Evolutionary conservation across 176 grass and related monocot species (phyloP), one percentile per base, ranked within the genome.

Genomic region (Tuctoria greenei): DNA sequence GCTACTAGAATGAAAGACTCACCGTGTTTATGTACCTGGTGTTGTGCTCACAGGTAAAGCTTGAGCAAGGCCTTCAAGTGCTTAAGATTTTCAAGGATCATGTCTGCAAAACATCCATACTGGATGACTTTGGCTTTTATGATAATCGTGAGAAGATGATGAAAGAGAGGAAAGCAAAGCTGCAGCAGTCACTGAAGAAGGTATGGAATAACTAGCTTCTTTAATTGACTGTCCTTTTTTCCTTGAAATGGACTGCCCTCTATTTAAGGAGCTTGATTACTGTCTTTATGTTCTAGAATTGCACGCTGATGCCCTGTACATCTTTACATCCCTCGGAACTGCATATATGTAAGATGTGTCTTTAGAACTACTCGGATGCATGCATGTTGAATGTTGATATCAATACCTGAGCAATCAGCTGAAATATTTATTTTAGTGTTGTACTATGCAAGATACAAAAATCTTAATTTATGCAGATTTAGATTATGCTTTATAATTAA

Each of bases 61-160:
- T 97, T 74, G 86, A 97, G 38, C 83, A 85, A 65, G 93, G 93
- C 34, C 86, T 89, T 78, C 86, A 93, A 64, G 82, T 97, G 66
- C 81, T 97, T 3, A 91, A 89, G 73, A 78, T 97, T 77, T 97
- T 93, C 66, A 97, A 97, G 83, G 88, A 88, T 41, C 90, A 97
- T 91, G 77, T 74, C 69, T 80, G 72, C 78, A 91, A 87, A 78
- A 91, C 93, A 51, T 97, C 88, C 28, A 87, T 97, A 82, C 75
- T 97, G 68, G 93, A 97, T 77, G 93, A 93, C 66, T 93, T 97
- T 42, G 35, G 21, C 35, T 97, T 97, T 71, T 97, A 97, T 64
- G 93, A 93, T 84, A 89, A 79, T 38, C 90, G 93, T 12, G 86
- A 97, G 83, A 97, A 93, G 88, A 64, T 93, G 69, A 85, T 97